Base-by-base conservation (phyloP, 1,284 basidiomycete species). In the Ustilago hordei region DNA sequence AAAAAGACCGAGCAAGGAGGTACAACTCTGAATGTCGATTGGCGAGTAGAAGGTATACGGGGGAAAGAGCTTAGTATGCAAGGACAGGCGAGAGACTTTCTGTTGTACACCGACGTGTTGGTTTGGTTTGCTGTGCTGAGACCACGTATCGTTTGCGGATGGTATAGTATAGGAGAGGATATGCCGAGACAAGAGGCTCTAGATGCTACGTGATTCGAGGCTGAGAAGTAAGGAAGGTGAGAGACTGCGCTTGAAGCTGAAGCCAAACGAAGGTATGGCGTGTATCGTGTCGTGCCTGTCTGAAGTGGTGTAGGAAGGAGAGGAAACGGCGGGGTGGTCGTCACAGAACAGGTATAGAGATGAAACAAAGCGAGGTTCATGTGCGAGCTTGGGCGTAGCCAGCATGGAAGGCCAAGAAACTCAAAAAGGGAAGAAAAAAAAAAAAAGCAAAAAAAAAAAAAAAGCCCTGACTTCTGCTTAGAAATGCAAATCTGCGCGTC, bases 41-140 rank as follows among this genome's bases (percentile, higher is more conserved):
- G 15, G 1, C 3, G n/a, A 6, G 43, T 19, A 19, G n/a, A 19
- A 45, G 43, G 43, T 45, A 45, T 45, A 45, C 43, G 43, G 43
- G 43, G 43, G n/a, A 45, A 45, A 15, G 43, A 45, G 19, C 43
- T 17, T n/a, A 45, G n/a, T 45, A 45, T 45, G 43, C n/a, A 45
- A 19, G 23, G 23, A 19, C 43, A 17, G 19, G 43, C n/a, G 43
- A 45, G n/a, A 28, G 23, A 28, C n/a, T 19, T 45, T 45, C 7
- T 50, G 48, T 58, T 62, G 48, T 68, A 68, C 65, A 68, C 55
- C 48, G 43, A 60, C 19, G 7, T 8, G 15, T 19, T 45, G 43
- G n/a, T 45, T 45, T 45, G 48, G 23, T 34, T 32, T 15, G 34
- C 17, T 35, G 35, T 31, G 19, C 41, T 28, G 8, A 15, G n/a